phyloP scores from a whole-genome alignment of 2,329 filamentous ascomycete genomes.

The Cytospora leucostoma region DNA sequence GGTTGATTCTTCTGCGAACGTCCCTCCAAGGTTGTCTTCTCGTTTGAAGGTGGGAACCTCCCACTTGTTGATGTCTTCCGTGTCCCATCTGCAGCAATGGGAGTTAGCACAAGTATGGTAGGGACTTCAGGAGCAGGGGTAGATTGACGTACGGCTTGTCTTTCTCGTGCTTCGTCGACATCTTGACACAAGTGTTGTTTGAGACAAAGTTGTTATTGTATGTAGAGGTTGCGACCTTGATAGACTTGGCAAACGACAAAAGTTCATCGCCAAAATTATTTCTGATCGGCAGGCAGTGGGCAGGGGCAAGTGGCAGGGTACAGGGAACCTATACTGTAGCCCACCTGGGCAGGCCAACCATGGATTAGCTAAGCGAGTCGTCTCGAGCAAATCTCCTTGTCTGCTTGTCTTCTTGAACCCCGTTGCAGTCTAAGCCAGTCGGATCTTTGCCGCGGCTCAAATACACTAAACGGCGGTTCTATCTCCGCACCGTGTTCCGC shows the following conservation, averaged over 20 bases:
- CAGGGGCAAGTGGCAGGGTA: not conserved
- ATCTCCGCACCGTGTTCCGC: not conserved
- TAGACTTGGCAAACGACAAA: not conserved
- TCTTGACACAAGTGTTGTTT: slow-evolving; percentile 37
- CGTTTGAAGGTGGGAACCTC: slow-evolving; percentile 85
- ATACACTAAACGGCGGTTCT: not conserved
- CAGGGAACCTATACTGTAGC: not conserved
- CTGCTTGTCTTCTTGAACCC: not conserved
- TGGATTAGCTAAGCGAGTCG: not conserved
- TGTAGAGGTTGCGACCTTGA: not conserved
- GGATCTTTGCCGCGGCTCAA: slow-evolving; percentile 4
- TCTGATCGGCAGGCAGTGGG: slow-evolving; percentile 1
- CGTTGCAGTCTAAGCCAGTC: slow-evolving; percentile 12
- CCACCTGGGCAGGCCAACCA: not conserved
- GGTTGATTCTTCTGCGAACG: slow-evolving; percentile 89
- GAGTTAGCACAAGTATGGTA: slow-evolving; percentile 1
- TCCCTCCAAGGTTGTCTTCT: slow-evolving; percentile 80
- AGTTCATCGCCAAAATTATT: slow-evolving; percentile 14
- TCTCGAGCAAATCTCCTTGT: slow-evolving; percentile 12
- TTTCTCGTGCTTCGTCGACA: slow-evolving; percentile 87
- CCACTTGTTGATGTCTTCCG: slow-evolving; percentile 97
- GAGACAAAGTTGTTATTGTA: not conserved
- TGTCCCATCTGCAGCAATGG: slow-evolving; percentile 65
- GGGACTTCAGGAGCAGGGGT: not conserved
- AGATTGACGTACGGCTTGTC: slow-evolving; percentile 65